Base-by-base conservation (phyloP, 1,139 yeast genomes). In the Scheffersomyces stambukii region DNA sequence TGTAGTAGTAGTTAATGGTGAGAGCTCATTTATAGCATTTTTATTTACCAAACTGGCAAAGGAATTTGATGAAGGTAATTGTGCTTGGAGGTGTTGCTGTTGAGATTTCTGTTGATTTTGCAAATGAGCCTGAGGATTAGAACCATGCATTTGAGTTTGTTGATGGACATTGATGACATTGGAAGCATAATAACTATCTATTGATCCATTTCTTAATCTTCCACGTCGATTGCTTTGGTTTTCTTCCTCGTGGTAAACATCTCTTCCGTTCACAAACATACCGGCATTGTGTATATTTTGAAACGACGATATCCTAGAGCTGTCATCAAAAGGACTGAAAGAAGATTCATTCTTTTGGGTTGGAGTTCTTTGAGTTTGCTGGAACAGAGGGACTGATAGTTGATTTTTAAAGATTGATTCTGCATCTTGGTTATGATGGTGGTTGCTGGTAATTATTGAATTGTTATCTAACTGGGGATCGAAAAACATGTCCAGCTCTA, bases 1-100 rank as follows among this genome's bases (percentile, higher is more conserved):
- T 0, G 71, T 65, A 11, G 70, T 64, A 2, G 74, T 66, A 9
- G 73, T 65, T 28, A 66, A 43, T 2, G 74, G 74, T 12, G 68
- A 59, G 26, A 67, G 45, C 15, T 66, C 73, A 25, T 43, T 40
- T 24, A 43, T 31, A 6, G 27, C 15, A 16, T 31, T 35, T 13
- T 24, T 30, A 19, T 18, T 18, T 21, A 19, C 25, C 14, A 29
- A 23, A 17, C 19, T 13, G 6, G 25, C 16, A 19, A 17, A 19
- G 28, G 17, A n/a, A 14, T 38, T 33, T 14, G 37, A n/a, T n/a
- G n/a, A 20, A 19, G 23, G 18, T 19, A 8, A 29, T 13, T 29
- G 30, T 12, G 28, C 25, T 7, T 29, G 32, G 8, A 21, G 30
- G 8, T 14, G 32, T 8, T 27, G 32, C 9, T 21, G 32, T n/a